These are phyloP conservation scores for Lepraria neglecta DNA, from an alignment of 495 filamentous ascomycete genomes.

Conservation along the genomic window DNA sequence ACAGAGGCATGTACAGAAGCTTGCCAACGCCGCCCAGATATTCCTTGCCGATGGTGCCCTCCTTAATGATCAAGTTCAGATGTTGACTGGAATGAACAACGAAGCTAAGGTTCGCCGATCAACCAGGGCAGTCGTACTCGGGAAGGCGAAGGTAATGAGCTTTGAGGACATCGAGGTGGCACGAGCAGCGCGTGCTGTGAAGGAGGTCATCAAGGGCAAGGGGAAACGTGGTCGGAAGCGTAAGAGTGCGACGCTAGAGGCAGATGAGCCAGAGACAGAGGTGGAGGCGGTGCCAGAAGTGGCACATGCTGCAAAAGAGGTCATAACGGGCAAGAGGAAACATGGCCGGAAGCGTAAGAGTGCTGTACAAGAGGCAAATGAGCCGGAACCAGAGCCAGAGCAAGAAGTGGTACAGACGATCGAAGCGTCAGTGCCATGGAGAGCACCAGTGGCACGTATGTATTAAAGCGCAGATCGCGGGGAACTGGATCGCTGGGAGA, in stretches of 20 bases:
- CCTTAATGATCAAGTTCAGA: no score
- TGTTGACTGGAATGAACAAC: constrained; percentile 33
- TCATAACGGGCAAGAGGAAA: no score
- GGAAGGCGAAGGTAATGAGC: constrained; percentile 27
- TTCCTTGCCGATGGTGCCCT: no score
- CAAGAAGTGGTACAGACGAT: no score
- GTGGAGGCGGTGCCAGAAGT: constrained; percentile 15
- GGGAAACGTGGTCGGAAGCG: constrained; percentile 31
- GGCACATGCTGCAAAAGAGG: no score
- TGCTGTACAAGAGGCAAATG: no score
- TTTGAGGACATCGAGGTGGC: constrained; percentile 28
- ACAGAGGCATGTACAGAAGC: no score
- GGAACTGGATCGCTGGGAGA: no score
- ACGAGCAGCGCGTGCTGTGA: neutral
- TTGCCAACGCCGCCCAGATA: no score
- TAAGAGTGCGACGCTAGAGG: constrained; percentile 26
- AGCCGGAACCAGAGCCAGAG: no score
- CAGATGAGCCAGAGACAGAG: constrained; percentile 22
- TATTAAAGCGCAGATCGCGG: no score
- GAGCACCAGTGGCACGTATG: constrained; percentile 17
- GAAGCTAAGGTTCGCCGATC: constrained; percentile 32
- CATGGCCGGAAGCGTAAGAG: no score
- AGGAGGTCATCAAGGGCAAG: constrained; percentile 21
- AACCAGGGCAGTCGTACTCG: constrained; percentile 30
- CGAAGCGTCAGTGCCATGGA: neutral